phyloP scores from a whole-genome alignment of 2,329 filamentous ascomycete species.

The Dactylellina parvicollis region DNA sequence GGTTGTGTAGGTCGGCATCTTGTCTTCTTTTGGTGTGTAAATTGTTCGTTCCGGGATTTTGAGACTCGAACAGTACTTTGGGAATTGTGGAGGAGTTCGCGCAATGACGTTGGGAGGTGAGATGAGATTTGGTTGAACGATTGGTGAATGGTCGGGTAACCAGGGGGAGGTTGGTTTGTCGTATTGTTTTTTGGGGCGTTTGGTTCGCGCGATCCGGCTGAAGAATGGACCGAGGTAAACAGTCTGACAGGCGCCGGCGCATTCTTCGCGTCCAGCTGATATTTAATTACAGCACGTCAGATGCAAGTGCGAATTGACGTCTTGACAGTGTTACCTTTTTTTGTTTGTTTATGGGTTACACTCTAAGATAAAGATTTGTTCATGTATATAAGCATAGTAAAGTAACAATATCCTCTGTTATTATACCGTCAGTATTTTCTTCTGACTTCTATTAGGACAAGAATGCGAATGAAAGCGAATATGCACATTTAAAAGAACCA shows the following conservation, averaged over 20 bases:
- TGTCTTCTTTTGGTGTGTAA: neutral
- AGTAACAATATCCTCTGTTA: neutral
- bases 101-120: neutral
- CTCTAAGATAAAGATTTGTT: too few relatives aligned
- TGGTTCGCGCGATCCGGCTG: conserved; percentile 5
- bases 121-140: neutral
- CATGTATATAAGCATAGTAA: too few relatives aligned
- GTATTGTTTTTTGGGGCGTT: neutral
- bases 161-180: neutral
- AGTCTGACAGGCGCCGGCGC: neutral
- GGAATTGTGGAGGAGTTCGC: neutral
- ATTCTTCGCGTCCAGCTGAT: too few relatives aligned
- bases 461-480: conserved; percentile 17
- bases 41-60: neutral
- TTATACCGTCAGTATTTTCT: neutral
- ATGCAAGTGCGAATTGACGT: too few relatives aligned
- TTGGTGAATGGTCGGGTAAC: neutral
- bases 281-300: too few relatives aligned
- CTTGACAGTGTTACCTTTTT: too few relatives aligned
- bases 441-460: conserved; percentile 36
- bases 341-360: too few relatives aligned
- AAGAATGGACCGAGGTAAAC: conserved; percentile 26
- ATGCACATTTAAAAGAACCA: conserved; percentile 24
- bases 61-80: too few relatives aligned
- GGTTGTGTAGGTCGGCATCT: conserved; percentile 34